phyloP scores from a whole-genome alignment of 2,329 filamentous ascomycete genomes.

The Phialocephala sp. region DNA sequence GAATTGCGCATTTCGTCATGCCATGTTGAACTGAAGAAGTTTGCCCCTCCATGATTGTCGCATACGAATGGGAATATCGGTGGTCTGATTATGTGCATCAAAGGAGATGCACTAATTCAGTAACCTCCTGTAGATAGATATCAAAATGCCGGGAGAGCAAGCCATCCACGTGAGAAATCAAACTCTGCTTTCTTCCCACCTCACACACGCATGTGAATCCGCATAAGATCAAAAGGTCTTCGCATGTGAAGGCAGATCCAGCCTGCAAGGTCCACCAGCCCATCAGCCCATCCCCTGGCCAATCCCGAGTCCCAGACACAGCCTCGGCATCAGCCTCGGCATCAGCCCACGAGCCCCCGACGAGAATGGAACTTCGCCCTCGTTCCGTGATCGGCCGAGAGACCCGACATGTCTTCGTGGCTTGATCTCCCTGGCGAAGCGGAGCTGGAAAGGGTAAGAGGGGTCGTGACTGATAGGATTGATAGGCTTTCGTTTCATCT shows the following conservation, averaged over 20 bases:
- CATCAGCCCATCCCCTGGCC: too few relatives aligned
- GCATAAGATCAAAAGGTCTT: background rate
- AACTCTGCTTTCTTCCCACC: background rate
- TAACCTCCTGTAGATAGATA: too few relatives aligned
- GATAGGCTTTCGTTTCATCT: too few relatives aligned
- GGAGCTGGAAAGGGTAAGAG: background rate
- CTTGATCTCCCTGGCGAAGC: background rate
- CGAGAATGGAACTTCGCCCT: background rate
- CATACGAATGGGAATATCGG: too few relatives aligned
- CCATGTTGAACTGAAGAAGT: background rate
- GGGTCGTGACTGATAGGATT: background rate
- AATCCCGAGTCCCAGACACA: background rate
- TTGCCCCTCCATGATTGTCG: background rate
- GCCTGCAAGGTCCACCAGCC: background rate
- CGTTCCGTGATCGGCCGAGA: background rate
- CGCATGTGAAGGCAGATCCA: conserved; percentile 1
- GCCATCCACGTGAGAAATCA: background rate
- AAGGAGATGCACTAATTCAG: too few relatives aligned
- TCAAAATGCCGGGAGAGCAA: background rate
- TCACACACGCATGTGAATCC: background rate
- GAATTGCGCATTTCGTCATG: conserved; percentile 8
- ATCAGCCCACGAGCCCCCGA: background rate
- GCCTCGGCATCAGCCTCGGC: conserved; percentile 1
- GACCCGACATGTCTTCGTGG: conserved; percentile 1
- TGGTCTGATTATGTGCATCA: too few relatives aligned